Base-by-base conservation (phyloP, 352 stramenopile species). In the Peronosclerospora sorghi region DNA sequence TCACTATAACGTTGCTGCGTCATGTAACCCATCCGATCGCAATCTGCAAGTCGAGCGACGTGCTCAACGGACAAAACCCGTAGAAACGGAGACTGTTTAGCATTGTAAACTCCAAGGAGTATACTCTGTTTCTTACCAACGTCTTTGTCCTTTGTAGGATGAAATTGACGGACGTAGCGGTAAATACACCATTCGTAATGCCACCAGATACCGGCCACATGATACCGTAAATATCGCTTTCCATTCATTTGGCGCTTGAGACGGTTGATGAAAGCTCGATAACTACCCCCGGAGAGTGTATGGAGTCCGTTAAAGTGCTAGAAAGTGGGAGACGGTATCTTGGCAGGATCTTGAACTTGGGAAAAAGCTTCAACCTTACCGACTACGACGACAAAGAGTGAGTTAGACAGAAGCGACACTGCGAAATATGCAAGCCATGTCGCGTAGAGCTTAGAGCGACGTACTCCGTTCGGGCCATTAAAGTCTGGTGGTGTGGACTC, bases 151-250 rank as follows among this genome's bases (percentile, higher is more conserved):
- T 51, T 47, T 10, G 45, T 21, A 29, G 39, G 48, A 36, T 88
- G 67, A 54, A 80, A 85, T 51, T 92, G 80, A 21, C 66, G 75
- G 40, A 88, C 73, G 54, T 72, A 44, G 1, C 47, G 48, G 36
- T 84, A 68, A 38, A 84, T 37, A 50, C 80, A 90, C 76, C 77
- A 93, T 52, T 93, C 80, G 59, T 93, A 89, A 17, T 77, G 71
- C 80, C 80, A 93, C 80, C 77, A 93, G 17, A 54, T 60, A 15
- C 62, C 65, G 1, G 56, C 60, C 14, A 59, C 65, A 41, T 93
- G 77, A 48, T 68, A 83, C 13, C 48, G 48, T 8, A 89, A 56
- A 42, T 77, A 93, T 32, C 62, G 51, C 8, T 54, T 48, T 18
- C 61, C 56, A 13, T 49, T 59, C 40, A 86, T 48, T 17, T 82